Evolutionary conservation across 169 alveolate species (phyloP).

Genomic region (Eimeria tenella): DNA sequence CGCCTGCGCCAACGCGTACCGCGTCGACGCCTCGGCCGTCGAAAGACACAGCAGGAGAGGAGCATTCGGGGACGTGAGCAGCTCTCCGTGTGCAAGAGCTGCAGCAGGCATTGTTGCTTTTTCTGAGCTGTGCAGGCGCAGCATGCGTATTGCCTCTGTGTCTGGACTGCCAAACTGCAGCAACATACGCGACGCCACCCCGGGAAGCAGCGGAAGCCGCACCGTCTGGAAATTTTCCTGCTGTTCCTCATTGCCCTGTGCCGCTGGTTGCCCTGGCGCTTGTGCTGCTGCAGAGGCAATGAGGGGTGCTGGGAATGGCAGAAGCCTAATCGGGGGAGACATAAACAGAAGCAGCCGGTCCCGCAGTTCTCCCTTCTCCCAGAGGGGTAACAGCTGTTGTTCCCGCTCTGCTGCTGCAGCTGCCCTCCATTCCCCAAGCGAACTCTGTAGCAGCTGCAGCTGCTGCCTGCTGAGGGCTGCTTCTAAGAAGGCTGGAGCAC

Average conservation of each 20-base stretch:
- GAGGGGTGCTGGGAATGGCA: slow-evolving; percentile 1
- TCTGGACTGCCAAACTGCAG: slow-evolving; percentile 69
- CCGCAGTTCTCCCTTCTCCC: slow-evolving; percentile 11
- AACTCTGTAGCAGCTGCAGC: background rate
- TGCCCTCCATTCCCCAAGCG: slow-evolving; percentile 15
- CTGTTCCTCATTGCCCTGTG: background rate
- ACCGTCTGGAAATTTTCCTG: background rate
- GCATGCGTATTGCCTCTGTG: slow-evolving; percentile 22
- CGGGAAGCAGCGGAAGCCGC: slow-evolving; percentile 33
- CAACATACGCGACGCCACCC: slow-evolving; percentile 12
- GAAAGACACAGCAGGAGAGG: slow-evolving; percentile 34
- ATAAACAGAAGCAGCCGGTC: slow-evolving; percentile 19
- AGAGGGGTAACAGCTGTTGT: slow-evolving; percentile 31
- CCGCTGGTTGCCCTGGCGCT: background rate
- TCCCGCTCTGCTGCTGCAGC: slow-evolving; percentile 32
- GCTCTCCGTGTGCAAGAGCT: slow-evolving; percentile 7
- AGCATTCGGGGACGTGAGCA: background rate
- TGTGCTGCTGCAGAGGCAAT: background rate
- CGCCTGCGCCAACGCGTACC: background rate
- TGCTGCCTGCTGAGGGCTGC: background rate
- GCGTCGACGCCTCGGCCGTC: slow-evolving; percentile 3
- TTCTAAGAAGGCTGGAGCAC: background rate
- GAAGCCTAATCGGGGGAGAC: slow-evolving; percentile 41
- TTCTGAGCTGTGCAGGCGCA: background rate
- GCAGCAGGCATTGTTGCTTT: slow-evolving; percentile 12